Percentiles rank a stretch among this genome's conserved stretches.
Evolutionary conservation across 768 basidiomycete genomes (phyloP).

Genomic region (Suillus fuscotomentosus): DNA sequence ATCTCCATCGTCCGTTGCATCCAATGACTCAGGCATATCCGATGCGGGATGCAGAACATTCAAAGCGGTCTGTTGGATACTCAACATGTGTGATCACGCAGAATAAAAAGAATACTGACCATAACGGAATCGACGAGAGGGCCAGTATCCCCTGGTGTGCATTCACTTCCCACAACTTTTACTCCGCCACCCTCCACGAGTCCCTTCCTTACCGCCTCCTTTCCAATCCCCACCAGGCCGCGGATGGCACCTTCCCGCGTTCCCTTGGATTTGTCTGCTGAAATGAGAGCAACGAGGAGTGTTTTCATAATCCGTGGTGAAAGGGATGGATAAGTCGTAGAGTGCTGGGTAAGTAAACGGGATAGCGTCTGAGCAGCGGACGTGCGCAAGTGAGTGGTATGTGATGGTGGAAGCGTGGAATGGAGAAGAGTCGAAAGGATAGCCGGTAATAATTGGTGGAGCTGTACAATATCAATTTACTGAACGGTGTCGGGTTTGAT

Average conservation of each 20-base stretch:
- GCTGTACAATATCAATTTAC: conserved; percentile 40
- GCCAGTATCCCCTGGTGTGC: conserved; percentile 26
- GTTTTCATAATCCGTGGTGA: conserved; percentile 93
- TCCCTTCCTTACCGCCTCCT: conserved; percentile 82
- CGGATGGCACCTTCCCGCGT: conserved; percentile 90
- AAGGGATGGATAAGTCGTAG: conserved; percentile 86
- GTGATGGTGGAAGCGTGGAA: conserved; percentile 72
- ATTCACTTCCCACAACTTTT: conserved; percentile 70
- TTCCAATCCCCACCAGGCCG: conserved; percentile 80
- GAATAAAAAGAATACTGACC: conserved; percentile 36
- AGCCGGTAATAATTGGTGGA: conserved; percentile 94
- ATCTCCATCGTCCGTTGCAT: conserved; percentile 49
- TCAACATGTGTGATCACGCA: neutral
- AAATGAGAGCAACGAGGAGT: conserved; percentile 80
- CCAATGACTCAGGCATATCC: conserved; percentile 57
- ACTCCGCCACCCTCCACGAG: conserved; percentile 80
- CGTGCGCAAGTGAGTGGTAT: conserved; percentile 72
- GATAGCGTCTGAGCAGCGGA: conserved; percentile 84
- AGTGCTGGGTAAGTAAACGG: conserved; percentile 75
- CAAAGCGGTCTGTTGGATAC: conserved; percentile 52
- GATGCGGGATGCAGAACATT: conserved; percentile 56
- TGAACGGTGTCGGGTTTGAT: neutral
- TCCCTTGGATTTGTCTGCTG: conserved; percentile 67
- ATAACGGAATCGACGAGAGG: conserved; percentile 59
- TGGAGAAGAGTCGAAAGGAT: conserved; percentile 90